These are phyloP conservation scores for Eimeria maxima DNA, from an alignment of 169 alveolate species.

Conservation along the genomic window DNA sequence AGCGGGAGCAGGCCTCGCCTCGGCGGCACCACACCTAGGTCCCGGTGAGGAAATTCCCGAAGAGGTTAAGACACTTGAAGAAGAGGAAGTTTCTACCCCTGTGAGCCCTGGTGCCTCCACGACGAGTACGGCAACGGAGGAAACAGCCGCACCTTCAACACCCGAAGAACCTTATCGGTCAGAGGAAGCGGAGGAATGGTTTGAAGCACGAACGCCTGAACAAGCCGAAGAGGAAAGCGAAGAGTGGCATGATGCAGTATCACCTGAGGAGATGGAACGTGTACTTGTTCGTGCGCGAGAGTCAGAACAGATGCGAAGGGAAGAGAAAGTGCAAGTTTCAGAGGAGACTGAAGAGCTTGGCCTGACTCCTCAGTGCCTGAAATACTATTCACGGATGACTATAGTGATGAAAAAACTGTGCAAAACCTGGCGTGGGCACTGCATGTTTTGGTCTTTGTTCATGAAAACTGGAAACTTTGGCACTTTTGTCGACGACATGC, in stretches of 20 bases:
- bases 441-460: conserved; percentile 40
- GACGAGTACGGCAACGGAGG: neutral
- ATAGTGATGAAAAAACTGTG: neutral
- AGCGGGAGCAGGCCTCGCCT: neutral
- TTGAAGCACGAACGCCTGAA: conserved; percentile 16
- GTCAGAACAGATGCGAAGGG: neutral
- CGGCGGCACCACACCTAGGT: neutral
- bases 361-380: neutral
- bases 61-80: neutral
- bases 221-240: neutral
- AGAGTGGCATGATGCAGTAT: conserved; percentile 10
- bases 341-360: neutral
- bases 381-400: neutral
- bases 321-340: neutral
- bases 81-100: neutral
- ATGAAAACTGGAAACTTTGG: neutral
- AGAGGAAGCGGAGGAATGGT: neutral
- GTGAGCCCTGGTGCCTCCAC: neutral
- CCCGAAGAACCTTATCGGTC: neutral
- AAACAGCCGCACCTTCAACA: neutral
- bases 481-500: neutral
- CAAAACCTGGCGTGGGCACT: neutral
- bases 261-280: neutral
- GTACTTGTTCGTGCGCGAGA: conserved; percentile 5
- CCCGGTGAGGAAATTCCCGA: neutral